These are phyloP conservation scores for Platanthera zijinensis DNA, from an alignment of 106 monocot species.

Conservation along the genomic window DNA sequence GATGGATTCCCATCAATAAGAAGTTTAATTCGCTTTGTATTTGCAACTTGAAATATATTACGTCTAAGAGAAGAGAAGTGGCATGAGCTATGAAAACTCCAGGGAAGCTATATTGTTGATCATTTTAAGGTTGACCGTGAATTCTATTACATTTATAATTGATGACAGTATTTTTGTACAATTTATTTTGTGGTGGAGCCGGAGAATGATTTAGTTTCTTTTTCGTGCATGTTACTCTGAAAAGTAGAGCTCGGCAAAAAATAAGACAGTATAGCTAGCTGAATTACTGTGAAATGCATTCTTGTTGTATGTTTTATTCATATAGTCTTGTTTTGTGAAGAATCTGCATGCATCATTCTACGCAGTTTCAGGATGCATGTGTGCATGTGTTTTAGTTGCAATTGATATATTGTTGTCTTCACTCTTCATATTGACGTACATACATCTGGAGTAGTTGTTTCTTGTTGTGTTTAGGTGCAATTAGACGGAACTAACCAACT, in stretches of 20 bases:
- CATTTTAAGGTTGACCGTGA: background rate
- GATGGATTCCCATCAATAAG: background rate
- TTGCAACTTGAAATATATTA: background rate
- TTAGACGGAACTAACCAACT: too few relatives aligned
- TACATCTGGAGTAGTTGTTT: background rate
- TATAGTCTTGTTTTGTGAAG: background rate
- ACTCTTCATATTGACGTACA: background rate
- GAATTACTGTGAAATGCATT: background rate
- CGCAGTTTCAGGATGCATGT: background rate
- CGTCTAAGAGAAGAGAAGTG: background rate
- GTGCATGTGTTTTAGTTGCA: background rate
- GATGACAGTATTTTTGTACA: background rate
- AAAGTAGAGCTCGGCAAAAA: background rate
- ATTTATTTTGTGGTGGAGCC: background rate
- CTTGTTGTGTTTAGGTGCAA: background rate
- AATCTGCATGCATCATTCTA: background rate
- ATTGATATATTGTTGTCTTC: conserved; percentile 1
- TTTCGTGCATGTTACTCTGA: background rate
- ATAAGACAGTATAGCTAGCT: background rate
- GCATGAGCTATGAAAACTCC: background rate
- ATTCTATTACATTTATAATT: background rate
- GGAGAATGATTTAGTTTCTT: background rate
- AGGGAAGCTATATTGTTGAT: background rate
- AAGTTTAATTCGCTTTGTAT: background rate
- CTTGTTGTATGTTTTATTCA: background rate